Base-by-base conservation (phyloP, 306 rosid species). In the Carpinus fangiana region DNA sequence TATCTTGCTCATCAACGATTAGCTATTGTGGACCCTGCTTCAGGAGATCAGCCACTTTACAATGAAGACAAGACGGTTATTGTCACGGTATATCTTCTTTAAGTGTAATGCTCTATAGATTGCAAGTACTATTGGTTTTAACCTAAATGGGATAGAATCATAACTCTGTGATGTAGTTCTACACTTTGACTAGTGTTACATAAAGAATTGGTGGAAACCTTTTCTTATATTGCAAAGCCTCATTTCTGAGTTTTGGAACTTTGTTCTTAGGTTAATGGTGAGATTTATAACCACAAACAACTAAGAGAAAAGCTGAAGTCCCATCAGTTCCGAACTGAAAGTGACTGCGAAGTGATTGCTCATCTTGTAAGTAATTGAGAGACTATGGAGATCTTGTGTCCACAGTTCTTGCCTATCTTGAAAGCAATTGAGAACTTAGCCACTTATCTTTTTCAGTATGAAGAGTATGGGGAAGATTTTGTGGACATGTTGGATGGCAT, bases 331-430 rank as follows among this genome's bases (percentile, higher is more conserved):
- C 89, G 96, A 80, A 96, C 98, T 45, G 96, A 93, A 41, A 96
- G 99, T 83, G 97, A 93, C 72, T 93, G 99, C 83, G 99, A 96
- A 93, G 99, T 96, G 68, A 91, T 96, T 85, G 90, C 99, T 4
- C 98, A 93, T 90, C 99, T 96, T 72, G 99, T 95, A 87, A 91
- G 98, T 90, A 76, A 77, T 73, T 7, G 52, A 73, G 64, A 76
- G 74, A 69, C 62, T 52, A 17, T 72, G 73, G 46, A 73, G 46
- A 54, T 16, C 57, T 70, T 57, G 57, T 57, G 34, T 5, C 16
- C 7, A 14, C 55, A 31, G 26, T 21, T 55, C 16, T 8, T 59
- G 13, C 31, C 65, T 12, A 59, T 21, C 31, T 72, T 31, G 5
- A 67, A 41, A 41, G 84, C 43, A 56, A 55, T 43, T 41, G 69